Evolutionary conservation across 2,329 filamentous ascomycete genomes (phyloP).

Genomic region (Cadophora gregata): DNA sequence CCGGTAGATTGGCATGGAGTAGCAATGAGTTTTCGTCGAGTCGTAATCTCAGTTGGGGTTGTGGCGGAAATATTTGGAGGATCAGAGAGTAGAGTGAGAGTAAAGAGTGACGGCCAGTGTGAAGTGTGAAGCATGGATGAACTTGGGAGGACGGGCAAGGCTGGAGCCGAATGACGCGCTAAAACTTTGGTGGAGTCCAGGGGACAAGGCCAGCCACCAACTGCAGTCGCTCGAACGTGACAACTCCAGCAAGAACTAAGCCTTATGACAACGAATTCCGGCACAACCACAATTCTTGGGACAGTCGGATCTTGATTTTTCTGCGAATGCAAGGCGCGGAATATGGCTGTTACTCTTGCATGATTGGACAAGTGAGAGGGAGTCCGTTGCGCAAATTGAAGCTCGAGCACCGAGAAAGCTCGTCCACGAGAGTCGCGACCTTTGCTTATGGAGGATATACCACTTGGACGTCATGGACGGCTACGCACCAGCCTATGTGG

Average conservation of each 20-base stretch:
- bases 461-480: slow-evolving; percentile 69
- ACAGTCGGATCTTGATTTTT: background rate
- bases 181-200: slow-evolving; percentile 10
- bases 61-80: slow-evolving; percentile 1
- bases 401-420: background rate
- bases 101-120: background rate
- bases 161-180: slow-evolving; percentile 9
- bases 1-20: background rate
- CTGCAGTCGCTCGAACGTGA: background rate
- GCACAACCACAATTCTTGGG: background rate
- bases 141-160: slow-evolving; percentile 1
- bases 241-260: background rate
- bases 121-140: background rate
- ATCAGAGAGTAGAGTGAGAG: background rate
- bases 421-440: background rate
- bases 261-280: background rate
- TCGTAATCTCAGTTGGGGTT: background rate
- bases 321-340: background rate
- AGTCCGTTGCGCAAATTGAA: background rate
- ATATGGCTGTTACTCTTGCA: background rate
- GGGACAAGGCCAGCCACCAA: slow-evolving; percentile 5
- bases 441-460: slow-evolving; percentile 41
- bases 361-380: background rate
- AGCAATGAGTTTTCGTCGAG: background rate
- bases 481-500: slow-evolving; percentile 79